phyloP scores from a whole-genome alignment of 208 protist species.

The Porcisia deanei region DNA sequence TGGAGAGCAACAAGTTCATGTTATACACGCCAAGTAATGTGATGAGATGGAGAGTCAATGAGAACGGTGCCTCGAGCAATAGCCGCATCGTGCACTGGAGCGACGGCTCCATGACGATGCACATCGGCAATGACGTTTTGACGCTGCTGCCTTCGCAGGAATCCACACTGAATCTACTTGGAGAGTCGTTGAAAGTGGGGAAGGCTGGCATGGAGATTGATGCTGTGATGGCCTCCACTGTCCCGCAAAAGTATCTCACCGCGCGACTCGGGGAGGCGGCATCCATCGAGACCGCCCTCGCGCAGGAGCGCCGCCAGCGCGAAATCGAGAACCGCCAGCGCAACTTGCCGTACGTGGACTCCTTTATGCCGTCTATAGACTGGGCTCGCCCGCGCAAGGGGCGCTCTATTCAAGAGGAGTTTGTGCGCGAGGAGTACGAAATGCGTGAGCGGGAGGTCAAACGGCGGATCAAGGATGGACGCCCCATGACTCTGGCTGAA shows the following conservation, averaged over 20 bases:
- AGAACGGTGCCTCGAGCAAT: slow-evolving; percentile 49
- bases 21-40: slow-evolving; percentile 88
- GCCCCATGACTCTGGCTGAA: slow-evolving; percentile 80
- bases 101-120: slow-evolving; percentile 78
- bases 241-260: slow-evolving; percentile 61
- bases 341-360: slow-evolving; percentile 55
- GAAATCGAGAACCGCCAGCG: slow-evolving; percentile 34
- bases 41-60: slow-evolving; percentile 57
- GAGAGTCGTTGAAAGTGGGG: slow-evolving; percentile 33
- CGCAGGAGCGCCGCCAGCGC: slow-evolving; percentile 55
- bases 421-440: slow-evolving; percentile 77
- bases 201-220: slow-evolving; percentile 53
- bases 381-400: slow-evolving; percentile 55
- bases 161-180: slow-evolving; percentile 64
- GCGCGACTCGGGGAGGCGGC: slow-evolving; percentile 55
- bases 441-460: slow-evolving; percentile 69
- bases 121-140: slow-evolving; percentile 78
- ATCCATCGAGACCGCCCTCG: slow-evolving; percentile 77
- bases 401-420: slow-evolving; percentile 68
- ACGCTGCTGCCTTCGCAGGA: slow-evolving; percentile 54
- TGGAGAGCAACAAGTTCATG: slow-evolving; percentile 69
- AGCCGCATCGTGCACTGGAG: slow-evolving; percentile 82
- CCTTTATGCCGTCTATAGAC: slow-evolving; percentile 62
- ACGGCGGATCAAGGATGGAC: slow-evolving; percentile 63
- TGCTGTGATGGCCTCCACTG: slow-evolving; percentile 50